A percentile compares a stretch with the other conserved stretches of the same genome.
Conservation (phyloP, 768 basidiomycete genomes). For the Paxillus rubicundulus region DNA sequence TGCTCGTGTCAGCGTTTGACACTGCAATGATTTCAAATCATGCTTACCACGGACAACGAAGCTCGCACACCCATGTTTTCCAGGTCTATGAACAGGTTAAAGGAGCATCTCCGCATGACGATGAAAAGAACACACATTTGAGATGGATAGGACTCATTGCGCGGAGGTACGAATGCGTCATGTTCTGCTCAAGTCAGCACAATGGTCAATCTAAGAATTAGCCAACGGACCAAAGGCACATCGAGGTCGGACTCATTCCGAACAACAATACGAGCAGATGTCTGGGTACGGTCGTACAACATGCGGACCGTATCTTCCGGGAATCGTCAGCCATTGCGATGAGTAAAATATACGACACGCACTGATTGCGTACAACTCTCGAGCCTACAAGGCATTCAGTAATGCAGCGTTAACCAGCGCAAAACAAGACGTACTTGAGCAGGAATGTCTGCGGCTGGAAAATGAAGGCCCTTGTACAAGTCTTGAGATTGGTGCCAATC, state of each 20-base stretch:
- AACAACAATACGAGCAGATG: conserved; percentile 71
- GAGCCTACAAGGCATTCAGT: conserved; percentile 42
- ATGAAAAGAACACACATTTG: conserved; percentile 51
- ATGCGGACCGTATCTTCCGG: conserved; percentile 68
- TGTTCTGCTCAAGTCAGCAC: conserved; percentile 46
- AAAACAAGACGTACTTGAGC: conserved; percentile 48
- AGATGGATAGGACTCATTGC: conserved; percentile 87
- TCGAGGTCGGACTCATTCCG: conserved; percentile 62
- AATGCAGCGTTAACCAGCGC: not conserved
- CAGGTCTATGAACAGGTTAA: conserved; percentile 44
- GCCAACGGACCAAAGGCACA: conserved; percentile 51
- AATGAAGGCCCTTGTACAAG: conserved; percentile 69
- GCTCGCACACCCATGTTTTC: conserved; percentile 81
- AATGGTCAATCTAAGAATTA: not conserved
- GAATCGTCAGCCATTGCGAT: not conserved
- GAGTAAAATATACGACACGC: conserved; percentile 15
- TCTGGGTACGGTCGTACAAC: conserved; percentile 69
- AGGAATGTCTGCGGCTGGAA: conserved; percentile 68
- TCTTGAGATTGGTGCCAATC: conserved; percentile 76
- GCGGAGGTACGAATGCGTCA: conserved; percentile 83
- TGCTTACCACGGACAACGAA: conserved; percentile 78
- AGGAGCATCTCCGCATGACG: conserved; percentile 5
- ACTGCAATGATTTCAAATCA: not conserved
- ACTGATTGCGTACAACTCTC: conserved; percentile 69
- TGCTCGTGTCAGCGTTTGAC: conserved; percentile 22